Conservation (phyloP, 257 asterid genomes). For the Ajuga chamaepitys region DNA sequence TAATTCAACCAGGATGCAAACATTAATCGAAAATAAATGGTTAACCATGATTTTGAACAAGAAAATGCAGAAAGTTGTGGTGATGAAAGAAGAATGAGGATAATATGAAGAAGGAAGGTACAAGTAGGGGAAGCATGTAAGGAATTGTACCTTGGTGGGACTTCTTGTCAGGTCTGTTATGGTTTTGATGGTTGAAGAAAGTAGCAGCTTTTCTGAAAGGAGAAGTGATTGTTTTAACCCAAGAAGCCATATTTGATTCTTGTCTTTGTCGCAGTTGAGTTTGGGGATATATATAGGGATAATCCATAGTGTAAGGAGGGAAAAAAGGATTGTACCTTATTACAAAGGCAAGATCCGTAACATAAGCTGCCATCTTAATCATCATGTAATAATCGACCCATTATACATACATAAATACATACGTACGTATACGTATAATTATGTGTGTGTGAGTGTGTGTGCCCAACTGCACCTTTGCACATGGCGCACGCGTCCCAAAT, state of each 20-base stretch:
- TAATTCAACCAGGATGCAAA: no score
- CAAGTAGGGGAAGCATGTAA: neutral
- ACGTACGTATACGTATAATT: neutral
- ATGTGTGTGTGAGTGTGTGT: neutral
- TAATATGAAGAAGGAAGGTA: neutral
- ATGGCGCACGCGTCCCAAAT: conserved; percentile 44
- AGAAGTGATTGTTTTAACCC: conserved; percentile 40
- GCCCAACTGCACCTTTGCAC: conserved; percentile 31
- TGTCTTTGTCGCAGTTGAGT: conserved; percentile 8
- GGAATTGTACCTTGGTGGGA: conserved; percentile 31
- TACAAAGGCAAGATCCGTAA: conserved; percentile 39
- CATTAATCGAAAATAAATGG: no score
- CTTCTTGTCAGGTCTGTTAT: conserved; percentile 34
- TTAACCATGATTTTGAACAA: neutral
- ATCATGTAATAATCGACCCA: conserved; percentile 19
- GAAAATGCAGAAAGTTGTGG: neutral
- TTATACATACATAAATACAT: no score
- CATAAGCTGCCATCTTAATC: conserved; percentile 28
- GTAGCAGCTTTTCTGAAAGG: conserved; percentile 41
- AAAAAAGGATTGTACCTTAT: conserved; percentile 2
- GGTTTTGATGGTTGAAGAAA: conserved; percentile 30
- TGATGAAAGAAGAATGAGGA: neutral
- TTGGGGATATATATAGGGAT: neutral
- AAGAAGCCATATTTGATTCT: conserved; percentile 27
- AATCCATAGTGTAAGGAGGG: neutral